phyloP scores from a whole-genome alignment of 139 green algal genomes.

The Picochlorum sp. region DNA sequence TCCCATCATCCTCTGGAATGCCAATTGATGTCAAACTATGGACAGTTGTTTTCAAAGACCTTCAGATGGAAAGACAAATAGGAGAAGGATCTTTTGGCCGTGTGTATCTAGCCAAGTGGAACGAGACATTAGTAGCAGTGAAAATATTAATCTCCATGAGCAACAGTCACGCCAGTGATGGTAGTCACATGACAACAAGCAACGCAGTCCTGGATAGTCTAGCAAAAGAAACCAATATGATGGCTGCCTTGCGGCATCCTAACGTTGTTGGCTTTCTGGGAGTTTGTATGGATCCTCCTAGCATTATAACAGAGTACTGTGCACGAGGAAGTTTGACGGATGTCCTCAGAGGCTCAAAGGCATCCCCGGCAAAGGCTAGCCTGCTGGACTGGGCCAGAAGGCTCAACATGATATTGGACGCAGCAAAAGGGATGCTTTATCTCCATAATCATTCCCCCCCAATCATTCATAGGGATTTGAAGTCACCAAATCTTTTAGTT shows the following conservation, averaged over 20 bases:
- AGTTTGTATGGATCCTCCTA: conserved; percentile 28
- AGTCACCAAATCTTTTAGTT: conserved; percentile 44
- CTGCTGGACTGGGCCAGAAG: conserved; percentile 39
- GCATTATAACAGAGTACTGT: conserved; percentile 44
- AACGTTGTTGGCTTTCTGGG: conserved; percentile 55
- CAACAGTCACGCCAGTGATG: background rate
- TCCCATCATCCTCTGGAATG: background rate
- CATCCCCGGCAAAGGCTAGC: conserved; percentile 3
- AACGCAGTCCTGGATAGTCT: conserved; percentile 12
- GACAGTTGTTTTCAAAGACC: conserved; percentile 15
- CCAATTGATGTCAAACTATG: conserved; percentile 15
- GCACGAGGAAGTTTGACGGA: conserved; percentile 41
- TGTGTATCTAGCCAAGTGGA: conserved; percentile 51
- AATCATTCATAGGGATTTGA: conserved; percentile 51
- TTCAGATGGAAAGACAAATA: conserved; percentile 42
- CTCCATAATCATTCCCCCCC: conserved; percentile 35
- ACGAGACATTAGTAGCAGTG: conserved; percentile 45
- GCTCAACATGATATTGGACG: conserved; percentile 43
- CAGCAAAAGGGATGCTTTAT: conserved; percentile 50
- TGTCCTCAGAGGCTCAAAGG: conserved; percentile 30
- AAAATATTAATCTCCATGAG: conserved; percentile 31
- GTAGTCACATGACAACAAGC: conserved; percentile 6
- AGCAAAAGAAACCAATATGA: conserved; percentile 35
- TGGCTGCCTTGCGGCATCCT: conserved; percentile 37
- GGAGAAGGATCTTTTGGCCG: conserved; percentile 52